phyloP scores from a whole-genome alignment of 2,329 filamentous ascomycete genomes.

The Alternaria gaisen region DNA sequence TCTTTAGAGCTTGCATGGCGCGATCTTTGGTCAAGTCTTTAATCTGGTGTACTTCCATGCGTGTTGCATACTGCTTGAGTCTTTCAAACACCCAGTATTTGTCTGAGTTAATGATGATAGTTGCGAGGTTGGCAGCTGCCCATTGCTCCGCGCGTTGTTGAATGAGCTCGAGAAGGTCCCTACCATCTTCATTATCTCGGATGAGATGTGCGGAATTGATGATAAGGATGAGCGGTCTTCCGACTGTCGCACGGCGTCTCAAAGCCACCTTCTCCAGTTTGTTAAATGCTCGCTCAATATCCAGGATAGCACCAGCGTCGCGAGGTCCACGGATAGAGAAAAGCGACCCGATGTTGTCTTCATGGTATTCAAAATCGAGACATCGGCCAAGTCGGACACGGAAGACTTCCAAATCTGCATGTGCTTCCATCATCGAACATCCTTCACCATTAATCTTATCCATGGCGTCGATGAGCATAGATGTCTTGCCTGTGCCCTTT shows the following conservation, averaged over 20 bases:
- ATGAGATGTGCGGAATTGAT: slow-evolving; percentile 94
- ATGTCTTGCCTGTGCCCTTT: slow-evolving; percentile 95
- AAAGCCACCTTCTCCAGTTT: slow-evolving; percentile 97
- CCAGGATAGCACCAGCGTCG: slow-evolving; percentile 88
- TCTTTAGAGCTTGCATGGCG: slow-evolving; percentile 78
- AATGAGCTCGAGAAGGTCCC: slow-evolving; percentile 89
- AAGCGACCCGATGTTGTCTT: slow-evolving; percentile 96
- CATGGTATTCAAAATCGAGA: slow-evolving; percentile 94
- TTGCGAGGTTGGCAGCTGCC: slow-evolving; percentile 91
- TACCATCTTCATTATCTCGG: slow-evolving; percentile 90
- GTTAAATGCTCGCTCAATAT: slow-evolving; percentile 96
- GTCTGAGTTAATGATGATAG: slow-evolving; percentile 93
- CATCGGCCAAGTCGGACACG: slow-evolving; percentile 91
- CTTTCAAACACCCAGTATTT: slow-evolving; percentile 99
- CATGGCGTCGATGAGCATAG: slow-evolving; percentile 97
- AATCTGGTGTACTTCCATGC: slow-evolving; percentile 93
- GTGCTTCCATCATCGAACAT: slow-evolving; percentile 94
- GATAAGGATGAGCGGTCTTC: slow-evolving; percentile 84
- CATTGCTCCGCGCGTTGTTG: slow-evolving; percentile 96
- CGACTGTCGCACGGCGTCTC: slow-evolving; percentile 67
- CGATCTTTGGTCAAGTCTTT: slow-evolving; percentile 80
- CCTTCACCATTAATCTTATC: slow-evolving; percentile 87
- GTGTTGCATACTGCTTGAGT: slow-evolving; percentile 87
- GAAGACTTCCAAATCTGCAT: slow-evolving; percentile 94
- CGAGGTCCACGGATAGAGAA: slow-evolving; percentile 94